A percentile compares a stretch with the other conserved stretches of the same genome.
These are phyloP conservation scores for Arthrinium puccinioides DNA, from an alignment of 2,329 filamentous ascomycete species.

Conservation along the genomic window DNA sequence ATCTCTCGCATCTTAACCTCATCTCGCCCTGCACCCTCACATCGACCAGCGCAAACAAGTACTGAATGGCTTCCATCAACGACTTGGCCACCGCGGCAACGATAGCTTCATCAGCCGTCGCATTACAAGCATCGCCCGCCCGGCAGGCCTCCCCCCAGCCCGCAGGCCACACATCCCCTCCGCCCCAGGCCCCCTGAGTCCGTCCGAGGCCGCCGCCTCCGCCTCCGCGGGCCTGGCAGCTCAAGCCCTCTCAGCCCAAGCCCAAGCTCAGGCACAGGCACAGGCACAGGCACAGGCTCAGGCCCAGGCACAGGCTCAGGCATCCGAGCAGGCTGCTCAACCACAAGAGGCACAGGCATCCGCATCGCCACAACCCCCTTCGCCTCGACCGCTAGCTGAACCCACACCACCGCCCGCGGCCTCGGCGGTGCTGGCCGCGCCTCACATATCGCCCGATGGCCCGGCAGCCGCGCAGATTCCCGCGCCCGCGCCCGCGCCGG, in stretches of 20 bases:
- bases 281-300: slow-evolving; percentile 1
- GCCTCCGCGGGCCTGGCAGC: not conserved
- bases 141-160: slow-evolving; percentile 7
- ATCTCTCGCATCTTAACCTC: no score
- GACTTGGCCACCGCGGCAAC: slow-evolving; percentile 42
- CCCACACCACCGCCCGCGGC: slow-evolving; percentile 1
- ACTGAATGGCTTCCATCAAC: slow-evolving; percentile 44
- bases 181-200: slow-evolving; percentile 4
- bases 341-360: slow-evolving; percentile 1
- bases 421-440: slow-evolving; percentile 16
- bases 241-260: slow-evolving; percentile 1
- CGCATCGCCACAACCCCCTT: not conserved
- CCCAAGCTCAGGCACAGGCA: slow-evolving; percentile 3
- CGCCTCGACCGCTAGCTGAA: slow-evolving; percentile 2
- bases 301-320: not conserved
- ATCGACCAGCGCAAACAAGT: no score
- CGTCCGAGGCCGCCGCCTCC: not conserved
- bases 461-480: slow-evolving; percentile 17
- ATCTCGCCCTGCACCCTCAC: no score
- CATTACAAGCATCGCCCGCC: slow-evolving; percentile 15
- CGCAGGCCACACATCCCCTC: slow-evolving; percentile 9
- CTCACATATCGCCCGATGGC: slow-evolving; percentile 17
- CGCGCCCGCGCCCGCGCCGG: slow-evolving; percentile 7
- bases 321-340: slow-evolving; percentile 1
- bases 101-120: slow-evolving; percentile 29